Evolutionary conservation across 1,284 basidiomycete species (phyloP).

Genomic region (Malassezia pachydermatis): DNA sequence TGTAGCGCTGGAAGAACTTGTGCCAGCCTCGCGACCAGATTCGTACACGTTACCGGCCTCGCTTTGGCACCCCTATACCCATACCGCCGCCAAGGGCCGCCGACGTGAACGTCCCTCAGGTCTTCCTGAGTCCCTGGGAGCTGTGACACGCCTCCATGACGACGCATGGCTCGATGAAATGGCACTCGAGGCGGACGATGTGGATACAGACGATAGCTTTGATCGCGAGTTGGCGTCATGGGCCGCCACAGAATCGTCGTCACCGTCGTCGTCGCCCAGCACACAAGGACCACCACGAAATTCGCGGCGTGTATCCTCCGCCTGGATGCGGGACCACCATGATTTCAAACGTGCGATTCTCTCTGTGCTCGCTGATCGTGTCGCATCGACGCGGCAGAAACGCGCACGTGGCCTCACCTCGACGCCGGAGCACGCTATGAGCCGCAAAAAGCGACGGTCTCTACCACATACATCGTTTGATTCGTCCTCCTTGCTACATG

Average conservation of each 20-base stretch:
- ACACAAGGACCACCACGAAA: neutral
- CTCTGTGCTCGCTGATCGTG: constrained; percentile 15
- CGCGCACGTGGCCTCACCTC: neutral
- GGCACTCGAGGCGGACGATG: neutral
- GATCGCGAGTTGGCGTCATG: constrained; percentile 6
- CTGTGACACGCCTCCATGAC: neutral
- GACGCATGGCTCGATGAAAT: constrained; percentile 34
- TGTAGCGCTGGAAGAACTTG: constrained; percentile 29
- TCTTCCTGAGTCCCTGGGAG: constrained; percentile 7
- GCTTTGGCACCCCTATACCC: constrained; percentile 22
- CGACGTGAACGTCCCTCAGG: constrained; percentile 9
- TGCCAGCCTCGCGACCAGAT: constrained; percentile 16
- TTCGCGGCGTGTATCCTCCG: constrained; percentile 1
- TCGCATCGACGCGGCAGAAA: neutral
- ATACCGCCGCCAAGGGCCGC: neutral
- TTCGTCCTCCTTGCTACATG: no score
- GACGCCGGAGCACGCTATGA: neutral
- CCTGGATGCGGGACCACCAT: constrained; percentile 20
- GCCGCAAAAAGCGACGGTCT: constrained; percentile 2
- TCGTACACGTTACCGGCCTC: constrained; percentile 9
- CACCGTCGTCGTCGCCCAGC: no score
- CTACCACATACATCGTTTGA: no score
- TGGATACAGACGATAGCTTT: neutral
- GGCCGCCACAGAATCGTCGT: neutral
- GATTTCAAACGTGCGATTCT: constrained; percentile 23